phyloP scores from a whole-genome alignment of 2,329 filamentous ascomycete species.

The Alternaria panax region DNA sequence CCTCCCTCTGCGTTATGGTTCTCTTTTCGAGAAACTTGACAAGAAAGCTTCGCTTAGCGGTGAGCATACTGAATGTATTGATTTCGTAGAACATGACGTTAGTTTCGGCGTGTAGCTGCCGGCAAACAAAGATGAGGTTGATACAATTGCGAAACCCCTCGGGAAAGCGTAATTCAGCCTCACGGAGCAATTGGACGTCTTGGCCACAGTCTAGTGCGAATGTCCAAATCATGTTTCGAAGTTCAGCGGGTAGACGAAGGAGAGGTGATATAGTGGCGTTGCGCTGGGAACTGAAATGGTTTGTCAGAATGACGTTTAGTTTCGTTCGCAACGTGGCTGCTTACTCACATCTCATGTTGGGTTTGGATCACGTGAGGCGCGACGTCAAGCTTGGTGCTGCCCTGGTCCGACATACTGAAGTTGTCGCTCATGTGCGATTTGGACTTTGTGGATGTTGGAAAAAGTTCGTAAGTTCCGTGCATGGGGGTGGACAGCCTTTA shows the following conservation, averaged over 20 bases:
- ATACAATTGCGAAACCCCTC: not conserved
- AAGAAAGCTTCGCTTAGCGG: not conserved
- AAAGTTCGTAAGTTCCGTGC: not conserved
- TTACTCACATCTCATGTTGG: not conserved
- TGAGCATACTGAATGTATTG: not conserved
- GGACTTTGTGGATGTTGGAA: not conserved
- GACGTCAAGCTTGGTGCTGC: not conserved
- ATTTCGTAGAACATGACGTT: not conserved
- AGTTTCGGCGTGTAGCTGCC: not conserved
- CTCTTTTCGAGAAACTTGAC: not conserved
- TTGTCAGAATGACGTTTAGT: not conserved
- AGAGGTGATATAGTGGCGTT: not conserved
- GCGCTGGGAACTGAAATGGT: not conserved
- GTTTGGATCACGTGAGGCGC: not conserved
- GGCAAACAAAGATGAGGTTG: not conserved
- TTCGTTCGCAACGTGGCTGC: no score
- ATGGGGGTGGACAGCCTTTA: not conserved
- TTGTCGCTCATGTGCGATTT: not conserved
- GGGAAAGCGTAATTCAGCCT: not conserved
- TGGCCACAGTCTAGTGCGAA: not conserved
- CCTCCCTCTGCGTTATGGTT: not conserved
- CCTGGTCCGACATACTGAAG: not conserved
- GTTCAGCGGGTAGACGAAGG: not conserved
- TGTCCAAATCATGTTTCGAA: not conserved
- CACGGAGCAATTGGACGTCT: not conserved